Evolutionary conservation across 495 filamentous ascomycete species (phyloP).

Genomic region (Immersiella caudata): DNA sequence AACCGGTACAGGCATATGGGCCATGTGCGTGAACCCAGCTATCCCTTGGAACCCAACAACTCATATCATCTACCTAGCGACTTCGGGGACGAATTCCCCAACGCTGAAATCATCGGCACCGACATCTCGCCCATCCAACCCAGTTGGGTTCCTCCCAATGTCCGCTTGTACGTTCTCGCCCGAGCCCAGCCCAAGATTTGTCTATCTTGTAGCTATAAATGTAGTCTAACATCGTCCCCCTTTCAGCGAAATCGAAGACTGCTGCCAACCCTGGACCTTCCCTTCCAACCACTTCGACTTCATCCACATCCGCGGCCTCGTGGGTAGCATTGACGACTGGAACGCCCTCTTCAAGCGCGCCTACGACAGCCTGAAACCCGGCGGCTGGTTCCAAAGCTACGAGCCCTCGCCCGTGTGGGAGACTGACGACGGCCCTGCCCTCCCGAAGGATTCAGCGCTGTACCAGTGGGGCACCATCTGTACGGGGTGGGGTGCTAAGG

Average conservation of each 20-base stretch:
- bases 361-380: conserved; percentile 31
- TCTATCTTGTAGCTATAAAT: background rate
- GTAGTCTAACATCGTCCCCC: background rate
- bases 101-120: conserved; percentile 61
- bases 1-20: conserved; percentile 39
- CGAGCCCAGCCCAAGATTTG: background rate
- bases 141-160: conserved; percentile 51
- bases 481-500: conserved; percentile 19
- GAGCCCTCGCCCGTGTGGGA: conserved; percentile 32
- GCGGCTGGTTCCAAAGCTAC: conserved; percentile 33
- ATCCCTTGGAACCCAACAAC: background rate
- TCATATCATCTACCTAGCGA: conserved; percentile 29
- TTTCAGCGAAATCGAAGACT: conserved; percentile 54
- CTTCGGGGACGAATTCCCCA: conserved; percentile 54
- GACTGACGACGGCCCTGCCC: conserved; percentile 28
- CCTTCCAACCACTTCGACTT: conserved; percentile 57
- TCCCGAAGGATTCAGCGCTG: conserved; percentile 22
- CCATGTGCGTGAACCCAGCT: conserved; percentile 33
- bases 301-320: conserved; percentile 57
- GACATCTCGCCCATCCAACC: conserved; percentile 65
- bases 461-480: conserved; percentile 28
- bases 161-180: conserved; percentile 39
- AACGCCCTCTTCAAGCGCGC: conserved; percentile 43
- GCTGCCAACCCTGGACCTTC: conserved; percentile 51
- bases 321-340: conserved; percentile 59